Base-by-base conservation (phyloP, 768 basidiomycete species). In the Ramaria rubella region DNA sequence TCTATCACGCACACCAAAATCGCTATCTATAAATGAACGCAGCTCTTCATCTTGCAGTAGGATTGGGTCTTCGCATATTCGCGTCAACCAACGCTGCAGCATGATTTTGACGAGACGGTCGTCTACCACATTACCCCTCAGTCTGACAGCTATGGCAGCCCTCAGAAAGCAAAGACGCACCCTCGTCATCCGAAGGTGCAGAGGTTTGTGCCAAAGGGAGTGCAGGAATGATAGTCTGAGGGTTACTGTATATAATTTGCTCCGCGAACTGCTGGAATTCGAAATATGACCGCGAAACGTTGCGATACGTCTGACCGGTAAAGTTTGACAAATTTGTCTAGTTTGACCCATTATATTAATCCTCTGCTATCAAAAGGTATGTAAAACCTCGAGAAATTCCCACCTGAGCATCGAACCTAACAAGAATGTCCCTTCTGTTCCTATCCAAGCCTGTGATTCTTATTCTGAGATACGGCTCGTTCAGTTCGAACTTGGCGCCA, bases 191-290 rank as follows among this genome's bases (percentile, higher is more conserved):
- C 12, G 92, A 94, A 24, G 92, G 87, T 2, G 96, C 96, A 12
- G 94, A 97, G 0, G 94, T 97, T 62, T 95, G 92, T 0, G 94
- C 83, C n/a, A 98, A 79, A 1, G 96, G 96, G 14, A 99, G 79
- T 4, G 96, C 96, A 7, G 96, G 92, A 15, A 97, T 78, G 63
- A 99, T 96, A 26, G 94, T 95, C 66, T 98, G 96, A 0, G 96
- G 96, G 68, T 91, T 94, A 70, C 81, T 92, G 64, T 86, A 81
- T 29, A 93, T 81, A 63, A 95, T 79, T 48, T 94, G 81, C 48
- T 96, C 93, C 63, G 94, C 92, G 70, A 98, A 92, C 60, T 89
- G 83, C 68, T 92, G 88, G 70, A 96, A 97, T 69, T 99, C 96
- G 64, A 86, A 71, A 69, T 97, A 98, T 34, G 94, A 95, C 57